Percentiles rank a stretch among this genome's conserved stretches.
These are phyloP conservation scores for Trichoderma sp. DNA, from an alignment of 2,329 filamentous ascomycete genomes.

Conservation along the genomic window DNA sequence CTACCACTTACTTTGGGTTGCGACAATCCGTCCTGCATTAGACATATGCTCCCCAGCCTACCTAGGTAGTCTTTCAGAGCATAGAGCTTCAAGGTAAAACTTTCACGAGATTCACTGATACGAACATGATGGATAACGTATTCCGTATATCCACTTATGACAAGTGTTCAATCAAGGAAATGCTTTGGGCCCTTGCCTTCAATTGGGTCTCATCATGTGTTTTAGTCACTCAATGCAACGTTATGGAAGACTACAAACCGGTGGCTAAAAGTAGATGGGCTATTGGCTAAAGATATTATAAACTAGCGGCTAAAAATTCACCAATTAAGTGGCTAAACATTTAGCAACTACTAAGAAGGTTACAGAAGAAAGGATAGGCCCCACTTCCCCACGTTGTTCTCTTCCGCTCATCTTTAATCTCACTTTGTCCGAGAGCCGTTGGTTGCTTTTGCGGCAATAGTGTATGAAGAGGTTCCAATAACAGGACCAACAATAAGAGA, in stretches of 20 bases:
- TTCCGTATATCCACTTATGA: not conserved
- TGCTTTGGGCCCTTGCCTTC: not conserved
- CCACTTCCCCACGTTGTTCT: constrained; percentile 8
- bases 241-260: not conserved
- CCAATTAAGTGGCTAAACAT: constrained; percentile 13
- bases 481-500: not conserved
- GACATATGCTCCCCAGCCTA: not conserved
- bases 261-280: constrained; percentile 6
- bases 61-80: not conserved
- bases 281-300: constrained; percentile 2
- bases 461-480: not conserved
- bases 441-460: not conserved
- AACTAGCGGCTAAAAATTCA: constrained; percentile 9
- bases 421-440: not conserved
- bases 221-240: not conserved
- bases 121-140: not conserved
- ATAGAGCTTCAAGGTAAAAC: not conserved
- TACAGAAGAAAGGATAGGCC: not conserved
- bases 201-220: not conserved
- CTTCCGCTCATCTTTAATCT: not conserved
- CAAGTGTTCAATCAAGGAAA: not conserved
- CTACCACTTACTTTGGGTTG: not conserved
- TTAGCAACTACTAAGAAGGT: not conserved
- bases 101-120: not conserved
- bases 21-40: not conserved